A percentile compares a stretch with the other conserved stretches of the same genome.
phyloP scores from a whole-genome alignment of 2,329 filamentous ascomycete genomes.

The Claviceps digitariae region DNA sequence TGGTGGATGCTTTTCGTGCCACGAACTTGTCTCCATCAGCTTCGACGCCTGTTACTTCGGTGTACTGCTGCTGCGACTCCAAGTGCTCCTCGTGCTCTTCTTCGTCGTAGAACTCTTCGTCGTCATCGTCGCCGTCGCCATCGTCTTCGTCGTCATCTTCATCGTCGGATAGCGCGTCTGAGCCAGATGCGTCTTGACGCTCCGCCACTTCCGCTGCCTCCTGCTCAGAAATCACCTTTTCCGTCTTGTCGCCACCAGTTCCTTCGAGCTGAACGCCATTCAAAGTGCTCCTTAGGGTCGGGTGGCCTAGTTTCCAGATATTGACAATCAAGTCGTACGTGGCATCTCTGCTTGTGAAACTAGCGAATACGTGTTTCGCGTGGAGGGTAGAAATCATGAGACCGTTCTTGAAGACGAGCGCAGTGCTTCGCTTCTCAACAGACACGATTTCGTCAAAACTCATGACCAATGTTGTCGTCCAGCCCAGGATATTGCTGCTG shows the following conservation, averaged over 20 bases:
- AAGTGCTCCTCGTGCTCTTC: conserved; percentile 67
- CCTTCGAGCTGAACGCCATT: conserved; percentile 78
- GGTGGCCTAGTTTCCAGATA: conserved; percentile 96
- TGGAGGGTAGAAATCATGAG: conserved; percentile 94
- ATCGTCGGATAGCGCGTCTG: conserved; percentile 52
- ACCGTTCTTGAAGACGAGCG: conserved; percentile 90
- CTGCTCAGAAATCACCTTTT: conserved; percentile 53
- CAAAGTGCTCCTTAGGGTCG: conserved; percentile 76
- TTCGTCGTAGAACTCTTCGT: conserved; percentile 65
- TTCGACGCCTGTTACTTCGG: conserved; percentile 26
- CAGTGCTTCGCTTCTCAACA: conserved; percentile 92
- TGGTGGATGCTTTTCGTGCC: conserved; percentile 59
- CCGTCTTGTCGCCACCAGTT: conserved; percentile 78
- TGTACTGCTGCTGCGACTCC: conserved; percentile 31
- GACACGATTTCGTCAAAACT: conserved; percentile 97
- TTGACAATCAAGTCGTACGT: conserved; percentile 96
- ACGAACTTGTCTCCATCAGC: conserved; percentile 48
- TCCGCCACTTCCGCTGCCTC: conserved; percentile 18
- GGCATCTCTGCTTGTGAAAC: conserved; percentile 83
- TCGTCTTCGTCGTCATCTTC: conserved; percentile 34
- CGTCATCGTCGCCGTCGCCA: conserved; percentile 45
- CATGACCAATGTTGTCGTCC: conserved; percentile 95
- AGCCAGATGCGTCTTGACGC: conserved; percentile 40
- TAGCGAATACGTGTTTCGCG: conserved; percentile 90
- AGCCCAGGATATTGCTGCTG: conserved; percentile 96